Base-by-base conservation (phyloP, 2,329 filamentous ascomycete genomes). In the Aureobasidium subglaciale region DNA sequence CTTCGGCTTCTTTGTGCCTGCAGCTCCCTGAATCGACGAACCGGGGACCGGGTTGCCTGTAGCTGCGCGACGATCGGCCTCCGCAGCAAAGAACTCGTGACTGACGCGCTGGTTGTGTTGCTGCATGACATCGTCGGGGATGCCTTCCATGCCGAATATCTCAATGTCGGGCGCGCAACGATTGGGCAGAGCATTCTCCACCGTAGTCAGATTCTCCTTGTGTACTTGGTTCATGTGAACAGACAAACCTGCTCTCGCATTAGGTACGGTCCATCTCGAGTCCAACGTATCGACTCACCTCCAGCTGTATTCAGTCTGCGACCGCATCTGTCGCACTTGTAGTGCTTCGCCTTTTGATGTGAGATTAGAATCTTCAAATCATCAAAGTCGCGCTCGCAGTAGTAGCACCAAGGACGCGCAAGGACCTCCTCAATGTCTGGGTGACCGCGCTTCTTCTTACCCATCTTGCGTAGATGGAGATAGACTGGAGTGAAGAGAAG, bases 191-290 rank as follows among this genome's bases (percentile, higher is more conserved):
- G 93, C 90, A 78, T 97, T 96, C 64, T 96, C 92, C 66, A 99
- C 90, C 41, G 84, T 83, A 18, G 82, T 84, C 48, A 97, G 80
- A 27, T 85, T 88, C 70, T 96, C 91, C 72, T 99, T 99, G 77
- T 99, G 93, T 45, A 99, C 93, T 71, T 99, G 93, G 68, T 92
- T 95, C 89, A 97, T 87, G 70, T 99, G 93, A 55, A 99, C 93
- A 32, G 87, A 88, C 59, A 99, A 83, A 76, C 93, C 90, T 95
- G 63, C 50, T 46, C 37, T 37, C 6, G 18, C 13, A n/a, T 59
- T 25, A 56, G 41, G 25, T 15, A 22, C 4, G n/a, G 27, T 27
- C 20, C 7, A 9, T 10, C 7, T 5, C 11, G 15, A 3, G 11
- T 24, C 5, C 4, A 11, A 30, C 35, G 13, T 13, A 11, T 20